These are phyloP conservation scores for Moniliella sp. DNA, from an alignment of 1,284 basidiomycete species.

Conservation along the genomic window DNA sequence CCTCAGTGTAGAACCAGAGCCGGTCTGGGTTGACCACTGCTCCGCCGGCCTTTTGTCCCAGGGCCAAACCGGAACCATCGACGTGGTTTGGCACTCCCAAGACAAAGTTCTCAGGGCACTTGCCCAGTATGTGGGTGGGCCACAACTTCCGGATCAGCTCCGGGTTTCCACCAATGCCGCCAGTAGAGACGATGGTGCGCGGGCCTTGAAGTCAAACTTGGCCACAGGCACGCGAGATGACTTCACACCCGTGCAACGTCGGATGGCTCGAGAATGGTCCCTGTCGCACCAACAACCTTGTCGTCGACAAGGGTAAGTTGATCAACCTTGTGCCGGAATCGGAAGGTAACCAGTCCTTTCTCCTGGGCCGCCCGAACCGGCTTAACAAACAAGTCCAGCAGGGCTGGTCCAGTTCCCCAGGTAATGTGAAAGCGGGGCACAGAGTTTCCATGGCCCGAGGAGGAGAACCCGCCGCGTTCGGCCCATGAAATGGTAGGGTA, in stretches of 20 bases:
- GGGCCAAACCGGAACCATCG: slow-evolving; percentile 4
- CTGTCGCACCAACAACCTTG: slow-evolving; percentile 3
- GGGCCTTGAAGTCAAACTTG: slow-evolving; percentile 2
- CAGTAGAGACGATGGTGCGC: slow-evolving; percentile 4
- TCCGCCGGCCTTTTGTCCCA: slow-evolving; percentile 4
- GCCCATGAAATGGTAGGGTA: slow-evolving; percentile 4
- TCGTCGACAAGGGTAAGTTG: slow-evolving; percentile 2
- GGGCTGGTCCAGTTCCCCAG: slow-evolving; percentile 5
- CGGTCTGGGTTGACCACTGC: slow-evolving; percentile 5
- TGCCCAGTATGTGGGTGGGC: slow-evolving; percentile 3
- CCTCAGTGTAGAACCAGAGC: slow-evolving; percentile 7
- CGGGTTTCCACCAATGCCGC: slow-evolving; percentile 6
- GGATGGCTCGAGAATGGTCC: slow-evolving; percentile 2
- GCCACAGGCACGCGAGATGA: slow-evolving; percentile 3
- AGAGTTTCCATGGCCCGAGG: slow-evolving; percentile 5
- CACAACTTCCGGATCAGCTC: slow-evolving; percentile 5
- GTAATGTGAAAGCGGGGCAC: slow-evolving; percentile 7
- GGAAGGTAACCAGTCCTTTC: slow-evolving; percentile 5
- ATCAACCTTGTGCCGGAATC: slow-evolving; percentile 5
- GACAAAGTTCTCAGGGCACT: slow-evolving; percentile 3
- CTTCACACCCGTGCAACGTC: slow-evolving; percentile 2
- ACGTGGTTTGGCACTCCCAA: slow-evolving; percentile 6
- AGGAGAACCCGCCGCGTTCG: slow-evolving; percentile 3
- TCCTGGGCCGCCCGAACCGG: slow-evolving; percentile 4
- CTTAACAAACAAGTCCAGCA: slow-evolving; percentile 4